These are phyloP conservation scores for Chlamydomonas incerta DNA, from an alignment of 139 green algal species.

Conservation along the genomic window DNA sequence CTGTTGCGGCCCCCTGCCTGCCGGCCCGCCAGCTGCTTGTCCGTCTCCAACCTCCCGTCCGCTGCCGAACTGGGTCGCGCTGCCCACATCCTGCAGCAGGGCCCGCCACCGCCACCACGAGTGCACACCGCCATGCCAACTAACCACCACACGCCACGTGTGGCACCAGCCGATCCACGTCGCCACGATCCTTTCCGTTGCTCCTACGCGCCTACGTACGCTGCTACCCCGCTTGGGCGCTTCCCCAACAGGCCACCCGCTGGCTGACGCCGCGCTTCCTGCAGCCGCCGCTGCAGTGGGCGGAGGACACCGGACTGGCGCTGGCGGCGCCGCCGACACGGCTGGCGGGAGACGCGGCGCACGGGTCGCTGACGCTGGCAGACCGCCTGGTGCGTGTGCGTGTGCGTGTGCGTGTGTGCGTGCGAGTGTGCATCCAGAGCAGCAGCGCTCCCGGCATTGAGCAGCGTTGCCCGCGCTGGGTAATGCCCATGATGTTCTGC, in stretches of 20 bases:
- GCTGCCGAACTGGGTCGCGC: too few relatives aligned
- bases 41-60: too few relatives aligned
- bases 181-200: too few relatives aligned
- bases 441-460: not conserved
- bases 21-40: too few relatives aligned
- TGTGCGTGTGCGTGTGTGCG: not conserved
- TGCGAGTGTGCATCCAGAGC: not conserved
- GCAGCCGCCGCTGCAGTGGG: not conserved
- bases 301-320: not conserved
- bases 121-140: too few relatives aligned
- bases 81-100: too few relatives aligned
- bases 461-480: not conserved
- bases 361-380: constrained; percentile 1
- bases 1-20: not conserved
- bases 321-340: not conserved
- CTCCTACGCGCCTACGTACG: too few relatives aligned
- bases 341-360: not conserved
- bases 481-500: too few relatives aligned
- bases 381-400: not conserved
- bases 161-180: too few relatives aligned
- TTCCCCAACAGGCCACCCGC: not conserved
- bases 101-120: too few relatives aligned
- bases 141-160: too few relatives aligned
- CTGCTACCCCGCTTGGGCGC: too few relatives aligned
- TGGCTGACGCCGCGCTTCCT: constrained; percentile 27